Base-by-base conservation (phyloP, 2,329 filamentous ascomycete species). In the Fusarium albosuccineum region DNA sequence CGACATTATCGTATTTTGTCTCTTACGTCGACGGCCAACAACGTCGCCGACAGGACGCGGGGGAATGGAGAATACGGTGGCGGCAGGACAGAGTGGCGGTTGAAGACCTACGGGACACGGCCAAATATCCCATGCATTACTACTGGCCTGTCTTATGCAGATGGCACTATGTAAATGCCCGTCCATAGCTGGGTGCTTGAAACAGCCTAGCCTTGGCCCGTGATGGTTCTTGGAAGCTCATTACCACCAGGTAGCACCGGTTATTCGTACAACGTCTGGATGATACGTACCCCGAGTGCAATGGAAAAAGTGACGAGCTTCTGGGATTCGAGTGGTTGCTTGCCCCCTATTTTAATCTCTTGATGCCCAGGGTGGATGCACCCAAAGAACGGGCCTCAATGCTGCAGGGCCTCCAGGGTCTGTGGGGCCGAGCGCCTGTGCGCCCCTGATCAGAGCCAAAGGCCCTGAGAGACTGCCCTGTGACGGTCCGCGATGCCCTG, bases 281-380 rank as follows among this genome's bases (percentile, higher is more conserved):
- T 57, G 61, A 62, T 33, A 49, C 41, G 57, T 33, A 49, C 41
- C 57, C 41, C 22, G 48, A 39, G 45, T 37, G 37, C 22, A 53
- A 50, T 13, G 50, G n/a, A 11, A 26, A 64, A 53, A 50, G 59
- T 67, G 59, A 69, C 37, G 49, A 64, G 34, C 46, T 42, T 40
- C 51, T 33, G 44, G 39, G 33, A 49, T 57, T 39, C 41, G 26
- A 69, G 39, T 69, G 66, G 62, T 51, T 48, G 48, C 26, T 52
- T 22, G 16, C 58, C 66, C 63, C 46, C 61, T 65, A 68, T 68
- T 55, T 66, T 57, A 70, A 70, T 58, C 46, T 64, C 52, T 55
- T 27, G 40, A 54, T 55, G 51, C 30, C 53, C 36, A 62, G 62
- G 57, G 52, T 66, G 54, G 49, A 63, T 55, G 42, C 44, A 52